phyloP scores from a whole-genome alignment of 352 stramenopile species.

The Blastocystis sp. region DNA sequence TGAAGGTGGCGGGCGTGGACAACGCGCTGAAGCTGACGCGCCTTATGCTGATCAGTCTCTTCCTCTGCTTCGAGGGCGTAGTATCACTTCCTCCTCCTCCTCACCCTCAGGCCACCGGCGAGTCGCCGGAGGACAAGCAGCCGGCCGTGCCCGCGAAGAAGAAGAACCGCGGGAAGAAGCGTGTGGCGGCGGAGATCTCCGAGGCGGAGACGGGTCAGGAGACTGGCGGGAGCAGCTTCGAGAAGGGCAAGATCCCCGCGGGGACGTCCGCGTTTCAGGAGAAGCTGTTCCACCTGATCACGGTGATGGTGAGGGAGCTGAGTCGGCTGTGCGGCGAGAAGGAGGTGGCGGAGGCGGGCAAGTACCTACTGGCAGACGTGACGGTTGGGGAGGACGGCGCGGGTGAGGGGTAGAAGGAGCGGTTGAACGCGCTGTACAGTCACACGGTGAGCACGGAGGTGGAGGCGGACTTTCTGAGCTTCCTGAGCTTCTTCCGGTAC shows the following conservation, averaged over 20 bases:
- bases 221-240: not conserved
- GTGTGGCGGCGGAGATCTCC: not conserved
- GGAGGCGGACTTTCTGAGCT: conserved; percentile 34
- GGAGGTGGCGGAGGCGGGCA: conserved; percentile 21
- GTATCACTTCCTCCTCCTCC: not conserved
- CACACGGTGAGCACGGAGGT: not conserved
- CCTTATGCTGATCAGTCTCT: conserved; percentile 45
- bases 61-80: conserved; percentile 34
- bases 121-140: not conserved
- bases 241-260: conserved; percentile 8
- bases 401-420: not conserved
- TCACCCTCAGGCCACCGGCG: not conserved
- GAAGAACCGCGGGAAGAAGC: not conserved
- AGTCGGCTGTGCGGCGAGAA: not conserved
- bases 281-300: conserved; percentile 47
- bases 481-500: conserved; percentile 53
- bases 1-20: not conserved
- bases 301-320: not conserved
- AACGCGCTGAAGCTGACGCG: conserved; percentile 17
- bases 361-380: conserved; percentile 27
- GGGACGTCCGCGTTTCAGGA: not conserved
- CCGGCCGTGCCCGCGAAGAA: not conserved
- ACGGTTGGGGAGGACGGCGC: not conserved
- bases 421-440: not conserved
- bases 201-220: not conserved